These are phyloP conservation scores for Nissolia schottii DNA, from an alignment of 306 rosid genomes.

Conservation along the genomic window DNA sequence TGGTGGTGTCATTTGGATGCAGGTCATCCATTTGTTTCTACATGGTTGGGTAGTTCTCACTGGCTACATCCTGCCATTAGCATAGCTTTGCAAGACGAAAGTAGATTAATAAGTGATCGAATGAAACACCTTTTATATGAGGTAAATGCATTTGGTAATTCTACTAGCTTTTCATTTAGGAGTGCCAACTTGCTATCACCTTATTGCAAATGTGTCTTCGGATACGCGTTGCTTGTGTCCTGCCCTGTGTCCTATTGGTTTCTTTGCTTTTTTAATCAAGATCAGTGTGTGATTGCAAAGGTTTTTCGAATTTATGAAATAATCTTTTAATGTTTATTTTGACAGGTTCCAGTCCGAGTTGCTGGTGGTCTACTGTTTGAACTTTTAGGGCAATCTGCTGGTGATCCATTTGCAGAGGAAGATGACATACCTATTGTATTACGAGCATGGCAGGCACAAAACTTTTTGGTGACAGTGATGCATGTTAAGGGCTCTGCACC, in stretches of 20 bases:
- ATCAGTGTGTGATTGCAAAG: neutral
- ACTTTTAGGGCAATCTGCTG: conserved; percentile 88
- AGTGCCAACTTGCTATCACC: neutral
- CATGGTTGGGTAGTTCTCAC: conserved; percentile 72
- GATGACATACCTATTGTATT: conserved; percentile 89
- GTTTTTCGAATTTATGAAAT: neutral
- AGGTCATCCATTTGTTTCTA: conserved; percentile 45
- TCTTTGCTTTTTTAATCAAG: neutral
- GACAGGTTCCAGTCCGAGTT: conserved; percentile 83
- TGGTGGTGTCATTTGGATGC: conserved; percentile 98
- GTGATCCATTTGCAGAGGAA: conserved; percentile 72
- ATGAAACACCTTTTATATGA: conserved; percentile 88
- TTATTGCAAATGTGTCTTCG: neutral
- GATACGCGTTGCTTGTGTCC: neutral
- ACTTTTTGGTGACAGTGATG: conserved; percentile 71
- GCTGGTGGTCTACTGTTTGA: conserved; percentile 92
- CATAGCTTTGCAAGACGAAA: conserved; percentile 71
- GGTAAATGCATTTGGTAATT: conserved; percentile 41
- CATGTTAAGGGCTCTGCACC: conserved; percentile 71
- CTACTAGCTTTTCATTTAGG: neutral
- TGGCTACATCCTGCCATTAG: conserved; percentile 92
- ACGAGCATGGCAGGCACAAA: conserved; percentile 90
- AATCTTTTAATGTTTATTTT: neutral
- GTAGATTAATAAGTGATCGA: conserved; percentile 68
- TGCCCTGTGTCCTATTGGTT: neutral